Evolutionary conservation across 352 stramenopile genomes (phyloP).

Genomic region (Phytophthora uliginosa): DNA sequence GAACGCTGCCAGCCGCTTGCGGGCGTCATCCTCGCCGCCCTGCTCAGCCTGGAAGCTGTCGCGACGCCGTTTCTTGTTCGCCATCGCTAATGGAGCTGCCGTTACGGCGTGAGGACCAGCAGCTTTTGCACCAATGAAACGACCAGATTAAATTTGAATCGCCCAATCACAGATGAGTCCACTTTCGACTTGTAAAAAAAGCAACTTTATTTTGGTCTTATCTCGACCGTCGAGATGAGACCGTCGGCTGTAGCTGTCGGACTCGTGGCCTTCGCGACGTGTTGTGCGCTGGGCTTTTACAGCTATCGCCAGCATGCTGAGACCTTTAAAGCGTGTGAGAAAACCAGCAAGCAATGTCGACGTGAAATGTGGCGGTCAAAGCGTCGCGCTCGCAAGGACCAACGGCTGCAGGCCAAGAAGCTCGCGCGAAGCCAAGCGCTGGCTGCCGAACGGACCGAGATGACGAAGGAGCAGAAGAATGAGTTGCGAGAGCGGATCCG

Average conservation of each 20-base stretch:
- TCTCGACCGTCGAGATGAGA: slow-evolving; percentile 23
- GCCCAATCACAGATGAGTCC: neutral
- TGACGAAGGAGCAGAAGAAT: slow-evolving; percentile 55
- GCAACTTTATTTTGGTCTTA: neutral
- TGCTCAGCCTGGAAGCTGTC: slow-evolving; percentile 38
- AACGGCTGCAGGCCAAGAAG: slow-evolving; percentile 39
- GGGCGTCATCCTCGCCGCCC: slow-evolving; percentile 37
- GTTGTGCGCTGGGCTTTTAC: slow-evolving; percentile 10
- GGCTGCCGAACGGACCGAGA: slow-evolving; percentile 13
- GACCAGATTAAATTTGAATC: neutral
- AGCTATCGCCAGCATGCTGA: neutral
- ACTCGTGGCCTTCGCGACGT: slow-evolving; percentile 4
- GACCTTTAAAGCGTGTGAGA: neutral
- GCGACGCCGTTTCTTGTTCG: slow-evolving; percentile 50
- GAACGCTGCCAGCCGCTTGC: slow-evolving; percentile 60
- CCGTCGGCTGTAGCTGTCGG: slow-evolving; percentile 3
- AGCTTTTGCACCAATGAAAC: slow-evolving; percentile 38
- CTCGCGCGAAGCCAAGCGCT: slow-evolving; percentile 16
- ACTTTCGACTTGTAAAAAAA: neutral
- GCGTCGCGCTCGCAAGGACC: slow-evolving; percentile 47
- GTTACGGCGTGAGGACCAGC: slow-evolving; percentile 22
- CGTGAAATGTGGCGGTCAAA: slow-evolving; percentile 29
- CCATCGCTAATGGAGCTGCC: slow-evolving; percentile 27
- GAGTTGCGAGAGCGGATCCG: slow-evolving; percentile 68
- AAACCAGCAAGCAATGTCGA: slow-evolving; percentile 22